Evolutionary conservation across 2,329 filamentous ascomycete species (phyloP).

Genomic region (Penicillium palitans): DNA sequence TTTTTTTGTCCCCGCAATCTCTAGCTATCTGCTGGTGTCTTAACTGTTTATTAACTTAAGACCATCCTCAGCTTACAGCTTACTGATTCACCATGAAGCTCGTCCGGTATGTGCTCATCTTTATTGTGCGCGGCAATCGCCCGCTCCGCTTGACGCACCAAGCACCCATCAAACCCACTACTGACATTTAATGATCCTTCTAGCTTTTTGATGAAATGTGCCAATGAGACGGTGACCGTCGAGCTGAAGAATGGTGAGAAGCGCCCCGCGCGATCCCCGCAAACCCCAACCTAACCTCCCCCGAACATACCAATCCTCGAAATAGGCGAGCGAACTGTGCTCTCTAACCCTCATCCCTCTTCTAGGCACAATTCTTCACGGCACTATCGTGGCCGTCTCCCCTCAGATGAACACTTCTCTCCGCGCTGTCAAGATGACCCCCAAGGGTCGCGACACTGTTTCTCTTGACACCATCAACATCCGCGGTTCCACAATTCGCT

Average conservation of each 20-base stretch:
- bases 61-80: neutral
- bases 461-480: slow-evolving; percentile 94
- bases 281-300: neutral
- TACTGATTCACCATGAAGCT: slow-evolving; percentile 75
- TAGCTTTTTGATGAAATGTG: slow-evolving; percentile 99
- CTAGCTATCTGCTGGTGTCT: slow-evolving; percentile 9
- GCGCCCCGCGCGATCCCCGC: slow-evolving; percentile 3
- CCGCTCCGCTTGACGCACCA: slow-evolving; percentile 15
- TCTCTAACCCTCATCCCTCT: slow-evolving; percentile 8
- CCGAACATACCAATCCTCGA: neutral
- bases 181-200: slow-evolving; percentile 20
- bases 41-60: slow-evolving; percentile 3
- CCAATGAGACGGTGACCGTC: slow-evolving; percentile 97
- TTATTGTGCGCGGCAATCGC: neutral
- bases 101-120: slow-evolving; percentile 69
- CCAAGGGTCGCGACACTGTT: slow-evolving; percentile 81
- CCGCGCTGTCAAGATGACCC: slow-evolving; percentile 94
- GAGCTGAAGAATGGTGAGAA: slow-evolving; percentile 91
- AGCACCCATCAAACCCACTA: slow-evolving; percentile 13
- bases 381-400: slow-evolving; percentile 93
- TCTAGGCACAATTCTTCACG: slow-evolving; percentile 88
- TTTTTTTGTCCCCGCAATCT: slow-evolving; percentile 14
- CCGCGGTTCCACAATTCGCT: slow-evolving; percentile 91
- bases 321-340: slow-evolving; percentile 1
- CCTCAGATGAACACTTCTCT: slow-evolving; percentile 98